These are phyloP conservation scores for Yamadazyma siamensis DNA, from an alignment of 1,139 yeast species.

Conservation along the genomic window DNA sequence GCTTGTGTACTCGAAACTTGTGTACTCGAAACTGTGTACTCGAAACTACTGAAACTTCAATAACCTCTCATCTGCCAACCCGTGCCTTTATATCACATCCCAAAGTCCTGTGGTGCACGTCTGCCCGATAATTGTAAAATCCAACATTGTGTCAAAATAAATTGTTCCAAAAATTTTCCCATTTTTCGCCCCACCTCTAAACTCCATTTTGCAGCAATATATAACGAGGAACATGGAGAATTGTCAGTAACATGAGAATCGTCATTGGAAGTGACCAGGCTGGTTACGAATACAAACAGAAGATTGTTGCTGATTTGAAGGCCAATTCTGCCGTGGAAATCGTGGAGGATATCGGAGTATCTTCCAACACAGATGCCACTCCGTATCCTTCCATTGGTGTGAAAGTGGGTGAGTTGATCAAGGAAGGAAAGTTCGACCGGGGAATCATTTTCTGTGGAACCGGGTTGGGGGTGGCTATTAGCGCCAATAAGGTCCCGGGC, in stretches of 20 bases:
- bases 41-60: neutral
- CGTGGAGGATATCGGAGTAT: constrained; percentile 40
- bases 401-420: constrained; percentile 37
- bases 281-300: constrained; percentile 41
- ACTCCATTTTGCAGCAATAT: constrained; percentile 1
- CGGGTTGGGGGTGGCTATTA: constrained; percentile 45
- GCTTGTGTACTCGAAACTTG: too few species aligned
- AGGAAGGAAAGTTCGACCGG: constrained; percentile 37
- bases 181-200: constrained; percentile 6
- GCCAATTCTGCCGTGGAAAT: constrained; percentile 24
- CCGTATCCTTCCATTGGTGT: constrained; percentile 45
- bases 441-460: constrained; percentile 46
- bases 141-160: neutral
- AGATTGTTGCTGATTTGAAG: constrained; percentile 31
- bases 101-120: constrained; percentile 1
- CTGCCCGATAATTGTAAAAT: too few species aligned
- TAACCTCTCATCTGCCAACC: neutral
- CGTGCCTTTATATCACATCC: constrained; percentile 1
- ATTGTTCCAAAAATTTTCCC: constrained; percentile 5
- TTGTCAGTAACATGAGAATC: constrained; percentile 17
- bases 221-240: neutral
- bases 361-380: constrained; percentile 19
- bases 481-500: constrained; percentile 45
- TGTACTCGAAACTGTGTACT: neutral
- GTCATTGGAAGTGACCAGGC: constrained; percentile 45